Base-by-base conservation (phyloP, 352 stramenopile species). In the Lagenidium sp. region DNA sequence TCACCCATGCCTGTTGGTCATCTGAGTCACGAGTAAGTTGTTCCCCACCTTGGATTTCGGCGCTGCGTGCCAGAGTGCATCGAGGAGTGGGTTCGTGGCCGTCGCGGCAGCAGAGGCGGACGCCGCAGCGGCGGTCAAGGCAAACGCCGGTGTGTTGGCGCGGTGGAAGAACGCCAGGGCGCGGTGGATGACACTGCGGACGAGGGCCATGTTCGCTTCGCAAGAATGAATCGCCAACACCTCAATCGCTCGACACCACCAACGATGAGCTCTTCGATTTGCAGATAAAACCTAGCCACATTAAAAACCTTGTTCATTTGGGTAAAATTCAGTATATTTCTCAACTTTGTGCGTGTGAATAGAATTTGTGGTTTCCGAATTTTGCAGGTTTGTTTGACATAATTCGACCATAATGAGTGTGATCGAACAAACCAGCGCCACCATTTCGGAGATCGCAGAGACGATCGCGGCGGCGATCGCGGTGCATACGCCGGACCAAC, bases 1-100 rank as follows among this genome's bases (percentile, higher is more conserved):
- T 2, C 28, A 36, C 6, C 18, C 37, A 54, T 25, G 4, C 40
- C 12, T 37, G 13, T 6, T 22, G 29, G 16, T 15, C 36, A 42
- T 28, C 24, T 39, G 32, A 15, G 32, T 24, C 2, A 31, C 5
- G 8, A 11, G 11, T 20, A 5, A 25, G 21, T 8, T 11, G 16
- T 4, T 6, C 6, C 70, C 36, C 60, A 91, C 78, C 74, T 93
- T 93, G 50, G 81, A 93, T 69, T 93, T 93, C 44, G 81, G 81
- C 24, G 75, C 77, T 3, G 81, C 81, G 24, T 85, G 55, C 81
- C 81, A 93, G 51, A 93, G 75, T 28, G 68, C 68, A 37, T 91
- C 69, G 34, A 68, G 63, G 35, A 90, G 63, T 47, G 65, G 48
- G 66, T 84, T 82, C 30, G 55, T 61, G 11, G 56, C 44, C 6